Conservation (phyloP, 1,284 basidiomycete genomes). For the Clitocybe nebularis region DNA sequence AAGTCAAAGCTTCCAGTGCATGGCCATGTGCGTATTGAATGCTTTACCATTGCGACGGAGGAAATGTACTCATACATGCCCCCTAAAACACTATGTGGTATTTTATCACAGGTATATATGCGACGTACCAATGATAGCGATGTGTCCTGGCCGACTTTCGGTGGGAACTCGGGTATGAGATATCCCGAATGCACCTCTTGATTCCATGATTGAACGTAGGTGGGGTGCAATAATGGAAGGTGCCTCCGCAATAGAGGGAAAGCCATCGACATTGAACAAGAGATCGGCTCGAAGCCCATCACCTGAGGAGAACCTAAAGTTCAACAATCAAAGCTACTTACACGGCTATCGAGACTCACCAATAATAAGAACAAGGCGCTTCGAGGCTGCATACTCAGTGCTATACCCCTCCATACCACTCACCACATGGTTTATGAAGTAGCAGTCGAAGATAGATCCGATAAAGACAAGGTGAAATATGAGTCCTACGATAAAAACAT, state of each 20-base stretch:
- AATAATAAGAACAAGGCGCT: conserved; percentile 77
- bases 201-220: conserved; percentile 63
- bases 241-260: conserved; percentile 46
- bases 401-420: conserved; percentile 65
- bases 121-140: conserved; percentile 76
- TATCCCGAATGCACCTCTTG: conserved; percentile 75
- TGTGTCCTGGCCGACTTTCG: conserved; percentile 86
- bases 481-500: conserved; percentile 61
- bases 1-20: not conserved
- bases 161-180: conserved; percentile 89
- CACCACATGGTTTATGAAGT: conserved; percentile 80
- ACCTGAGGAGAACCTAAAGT: conserved; percentile 35
- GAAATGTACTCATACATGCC: conserved; percentile 94
- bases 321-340: not conserved
- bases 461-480: conserved; percentile 75
- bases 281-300: conserved; percentile 85
- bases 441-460: conserved; percentile 83
- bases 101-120: not conserved
- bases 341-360: conserved; percentile 50
- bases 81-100: conserved; percentile 30
- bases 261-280: conserved; percentile 64
- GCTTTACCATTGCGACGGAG: conserved; percentile 78
- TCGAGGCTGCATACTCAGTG: conserved; percentile 47
- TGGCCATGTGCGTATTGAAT: too few species aligned
- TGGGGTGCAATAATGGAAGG: conserved; percentile 75